These are phyloP conservation scores for Phytophthora sp. DNA, from an alignment of 352 stramenopile genomes.

Conservation along the genomic window DNA sequence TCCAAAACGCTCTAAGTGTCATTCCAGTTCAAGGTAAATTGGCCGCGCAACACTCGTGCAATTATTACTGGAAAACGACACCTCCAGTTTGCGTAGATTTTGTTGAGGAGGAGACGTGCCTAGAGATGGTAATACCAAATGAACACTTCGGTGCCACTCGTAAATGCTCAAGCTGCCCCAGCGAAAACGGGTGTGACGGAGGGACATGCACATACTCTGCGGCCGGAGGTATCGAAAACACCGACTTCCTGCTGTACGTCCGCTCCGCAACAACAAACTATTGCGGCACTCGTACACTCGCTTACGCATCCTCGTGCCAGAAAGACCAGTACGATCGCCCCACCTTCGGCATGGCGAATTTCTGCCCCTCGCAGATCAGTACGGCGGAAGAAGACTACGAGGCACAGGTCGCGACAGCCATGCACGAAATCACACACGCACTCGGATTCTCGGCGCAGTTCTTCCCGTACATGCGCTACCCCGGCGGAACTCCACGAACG, in stretches of 20 bases:
- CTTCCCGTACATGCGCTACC: slow-evolving; percentile 75
- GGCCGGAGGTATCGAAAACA: slow-evolving; percentile 42
- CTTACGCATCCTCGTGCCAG: slow-evolving; percentile 82
- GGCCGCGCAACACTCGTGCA: slow-evolving; percentile 63
- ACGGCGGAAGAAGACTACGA: slow-evolving; percentile 60
- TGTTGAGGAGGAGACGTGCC: slow-evolving; percentile 55
- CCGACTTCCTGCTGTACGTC: slow-evolving; percentile 81
- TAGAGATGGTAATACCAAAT: slow-evolving; percentile 76
- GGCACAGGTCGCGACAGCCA: slow-evolving; percentile 65
- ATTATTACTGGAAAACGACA: slow-evolving; percentile 58
- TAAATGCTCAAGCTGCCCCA: slow-evolving; percentile 51
- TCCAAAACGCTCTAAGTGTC: slow-evolving; percentile 56
- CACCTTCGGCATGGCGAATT: slow-evolving; percentile 87
- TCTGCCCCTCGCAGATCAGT: slow-evolving; percentile 76
- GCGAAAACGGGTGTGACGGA: slow-evolving; percentile 39
- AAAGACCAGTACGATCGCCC: slow-evolving; percentile 87
- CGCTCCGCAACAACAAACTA: slow-evolving; percentile 54
- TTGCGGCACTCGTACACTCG: slow-evolving; percentile 60
- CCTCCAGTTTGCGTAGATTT: slow-evolving; percentile 65
- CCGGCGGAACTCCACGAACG: slow-evolving; percentile 71
- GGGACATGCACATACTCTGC: slow-evolving; percentile 48
- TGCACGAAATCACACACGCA: slow-evolving; percentile 87
- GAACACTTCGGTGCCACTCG: slow-evolving; percentile 63
- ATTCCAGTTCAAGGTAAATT: slow-evolving; percentile 71
- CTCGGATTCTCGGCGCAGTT: slow-evolving; percentile 82